Evolutionary conservation across 331 rosid species (phyloP), one percentile per base, ranked within the genome.

Genomic region (Cucumis variabilis): DNA sequence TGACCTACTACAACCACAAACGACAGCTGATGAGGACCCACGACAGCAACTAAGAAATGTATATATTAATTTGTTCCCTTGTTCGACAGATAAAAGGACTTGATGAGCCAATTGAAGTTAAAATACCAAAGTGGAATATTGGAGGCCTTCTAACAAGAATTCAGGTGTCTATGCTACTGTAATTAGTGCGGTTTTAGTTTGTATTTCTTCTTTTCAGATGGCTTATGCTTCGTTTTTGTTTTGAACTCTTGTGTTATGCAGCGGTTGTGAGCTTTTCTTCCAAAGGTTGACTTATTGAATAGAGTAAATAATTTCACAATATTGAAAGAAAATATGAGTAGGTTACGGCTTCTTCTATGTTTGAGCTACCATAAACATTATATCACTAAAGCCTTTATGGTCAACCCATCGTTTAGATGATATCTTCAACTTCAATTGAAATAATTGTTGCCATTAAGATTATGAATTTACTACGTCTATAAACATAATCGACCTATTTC

Each of bases 71-170:
- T 37, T 16, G 41, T 55, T 86, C n/a, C 51, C 72, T 74, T 84
- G 8, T 33, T 89, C 75, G 79, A 84, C 95, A 96, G 98, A 92
- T 96, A 89, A 92, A 94, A 69, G 95, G 88, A 86, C 95, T 91
- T 37, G 90, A 91, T 90, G 98, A 96, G 83, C 98, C 98, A 15
- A 89, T 94, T 33, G 93, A 91, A 89, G 94, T 96, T 90, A 94
- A 83, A 89, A 91, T 96, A 84, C 90, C 94, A 60, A 94, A 96
- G 89, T 94, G 99, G 99, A 96, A 96, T 88, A 92, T 96, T 3
- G 98, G 98, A 17, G 99, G 99, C 41, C 92, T 96, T 89, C 94
- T 96, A 50, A 93, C 99, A 33, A 93, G 97, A 91, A 92, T 96
- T 82, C 98, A 96, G 98, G 99, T 93, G 70, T 11, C 2, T 77